Base-by-base conservation (phyloP, 2,329 filamentous ascomycete species). In the Colletotrichum gloeosporioides region DNA sequence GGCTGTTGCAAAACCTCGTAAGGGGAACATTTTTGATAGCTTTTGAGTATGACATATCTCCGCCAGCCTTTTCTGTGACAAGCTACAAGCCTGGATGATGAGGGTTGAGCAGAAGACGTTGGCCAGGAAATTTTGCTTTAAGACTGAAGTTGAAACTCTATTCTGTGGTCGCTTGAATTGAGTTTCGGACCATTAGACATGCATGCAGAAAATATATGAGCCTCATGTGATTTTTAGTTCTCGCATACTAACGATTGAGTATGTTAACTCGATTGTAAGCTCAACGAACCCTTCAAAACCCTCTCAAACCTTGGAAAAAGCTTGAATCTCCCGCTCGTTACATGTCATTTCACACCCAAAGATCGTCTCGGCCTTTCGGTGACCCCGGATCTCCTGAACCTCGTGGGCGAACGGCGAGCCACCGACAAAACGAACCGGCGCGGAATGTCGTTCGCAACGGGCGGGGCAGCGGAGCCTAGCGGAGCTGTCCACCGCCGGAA, bases 161-260 rank as follows among this genome's bases (percentile, higher is more conserved):
- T 22, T 22, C 22, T 22, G 22, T 22, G 22, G 22, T 22, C 22
- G 22, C 22, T 2, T 22, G 22, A 22, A 22, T 2, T 22, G 22
- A 22, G 22, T 22, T 22, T 22, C 6, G 44, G 6, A 53, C n/a
- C n/a, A 22, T 53, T 1, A 10, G 6, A 1, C 3, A 53, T 53
- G 10, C 13, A 22, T 8, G 4, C 2, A 3, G 1, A 49, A 22
- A 22, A 2, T 3, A n/a, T 22, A 4, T 10, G 6, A 8, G 1
- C 10, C 44, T 8, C n/a, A n/a, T 44, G 3, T 22, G 22, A 22
- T 22, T 12, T 49, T 1, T 3, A 10, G 18, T 12, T 3, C 39
- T 49, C n/a, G 3, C 2, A 8, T 13, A 13, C 2, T 53, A 3
- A 13, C 12, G 12, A 53, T 13, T 22, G 6, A 3, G 2, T 13